A percentile compares a stretch with the other conserved stretches of the same genome.
phyloP scores from a whole-genome alignment of 2,329 filamentous ascomycete species.

The Pseudogymnoascus destructans region DNA sequence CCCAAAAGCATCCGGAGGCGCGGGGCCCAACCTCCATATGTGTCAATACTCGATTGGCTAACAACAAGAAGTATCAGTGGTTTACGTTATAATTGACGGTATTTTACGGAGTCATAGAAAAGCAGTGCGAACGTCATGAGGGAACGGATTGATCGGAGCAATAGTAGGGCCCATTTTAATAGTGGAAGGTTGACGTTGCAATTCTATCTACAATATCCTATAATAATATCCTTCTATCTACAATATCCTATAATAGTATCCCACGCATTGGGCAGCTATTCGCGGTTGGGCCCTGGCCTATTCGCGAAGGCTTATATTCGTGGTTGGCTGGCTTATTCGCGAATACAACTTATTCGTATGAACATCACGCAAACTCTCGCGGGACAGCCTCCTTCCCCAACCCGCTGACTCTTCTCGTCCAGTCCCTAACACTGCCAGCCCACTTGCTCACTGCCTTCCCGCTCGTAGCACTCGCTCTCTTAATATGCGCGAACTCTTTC shows the following conservation, averaged over 20 bases:
- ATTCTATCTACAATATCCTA: background rate
- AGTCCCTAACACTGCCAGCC: background rate
- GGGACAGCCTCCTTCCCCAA: background rate
- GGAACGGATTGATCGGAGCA: background rate
- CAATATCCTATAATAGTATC: background rate
- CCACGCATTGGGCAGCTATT: background rate
- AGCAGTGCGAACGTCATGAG: background rate
- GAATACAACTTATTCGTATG: too few relatives aligned
- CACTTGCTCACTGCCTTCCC: background rate
- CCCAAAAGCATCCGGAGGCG: too few relatives aligned
- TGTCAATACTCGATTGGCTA: too few relatives aligned
- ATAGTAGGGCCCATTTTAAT: background rate
- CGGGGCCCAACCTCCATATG: too few relatives aligned
- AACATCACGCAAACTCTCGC: background rate
- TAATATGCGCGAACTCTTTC: background rate
- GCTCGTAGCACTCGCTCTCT: background rate
- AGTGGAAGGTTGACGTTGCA: background rate
- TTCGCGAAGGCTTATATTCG: too few relatives aligned
- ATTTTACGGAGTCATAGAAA: too few relatives aligned
- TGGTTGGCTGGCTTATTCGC: too few relatives aligned
- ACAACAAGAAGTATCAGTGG: too few relatives aligned
- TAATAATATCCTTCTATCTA: background rate
- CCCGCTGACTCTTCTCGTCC: constrained; percentile 4
- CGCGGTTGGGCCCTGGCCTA: background rate
- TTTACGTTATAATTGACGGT: too few relatives aligned